These are phyloP conservation scores for Trichoderma hamatum DNA, from an alignment of 2,329 filamentous ascomycete genomes.

Conservation along the genomic window DNA sequence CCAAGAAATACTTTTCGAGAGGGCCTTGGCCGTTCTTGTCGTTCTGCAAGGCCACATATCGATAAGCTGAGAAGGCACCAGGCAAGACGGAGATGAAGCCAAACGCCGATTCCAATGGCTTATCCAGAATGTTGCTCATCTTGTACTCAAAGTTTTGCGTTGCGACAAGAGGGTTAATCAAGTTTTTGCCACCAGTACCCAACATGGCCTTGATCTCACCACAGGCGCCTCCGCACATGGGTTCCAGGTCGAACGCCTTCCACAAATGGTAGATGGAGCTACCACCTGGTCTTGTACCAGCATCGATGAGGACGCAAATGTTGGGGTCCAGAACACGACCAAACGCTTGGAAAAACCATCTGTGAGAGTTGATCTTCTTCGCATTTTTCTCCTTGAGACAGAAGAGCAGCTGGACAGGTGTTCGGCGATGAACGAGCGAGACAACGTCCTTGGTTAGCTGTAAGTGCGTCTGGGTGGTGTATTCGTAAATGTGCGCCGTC, in stretches of 20 bases:
- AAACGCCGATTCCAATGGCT: conserved; percentile 94
- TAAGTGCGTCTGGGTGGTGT: conserved; percentile 83
- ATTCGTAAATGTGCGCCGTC: conserved; percentile 96
- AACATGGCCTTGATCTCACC: conserved; percentile 99
- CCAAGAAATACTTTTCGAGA: conserved; percentile 93
- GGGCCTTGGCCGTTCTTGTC: conserved; percentile 94
- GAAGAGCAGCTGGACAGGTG: conserved; percentile 95
- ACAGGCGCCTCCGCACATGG: conserved; percentile 95
- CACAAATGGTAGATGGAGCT: conserved; percentile 97
- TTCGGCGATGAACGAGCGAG: conserved; percentile 78
- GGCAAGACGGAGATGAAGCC: conserved; percentile 97
- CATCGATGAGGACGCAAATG: conserved; percentile 94
- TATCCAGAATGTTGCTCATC: conserved; percentile 99
- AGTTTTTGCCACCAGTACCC: conserved; percentile 77
- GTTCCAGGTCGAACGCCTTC: conserved; percentile 97
- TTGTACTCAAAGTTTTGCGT: conserved; percentile 99
- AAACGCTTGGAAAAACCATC: conserved; percentile 99
- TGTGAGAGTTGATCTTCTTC: conserved; percentile 99
- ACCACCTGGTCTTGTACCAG: conserved; percentile 89
- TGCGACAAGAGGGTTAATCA: conserved; percentile 90
- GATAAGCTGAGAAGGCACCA: conserved; percentile 97
- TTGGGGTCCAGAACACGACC: conserved; percentile 90
- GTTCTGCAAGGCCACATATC: conserved; percentile 92
- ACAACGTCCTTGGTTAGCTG: conserved; percentile 91
- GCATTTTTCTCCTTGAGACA: conserved; percentile 99